Evolutionary conservation across 2,329 filamentous ascomycete genomes (phyloP).

Genomic region (Myotisia sp.): DNA sequence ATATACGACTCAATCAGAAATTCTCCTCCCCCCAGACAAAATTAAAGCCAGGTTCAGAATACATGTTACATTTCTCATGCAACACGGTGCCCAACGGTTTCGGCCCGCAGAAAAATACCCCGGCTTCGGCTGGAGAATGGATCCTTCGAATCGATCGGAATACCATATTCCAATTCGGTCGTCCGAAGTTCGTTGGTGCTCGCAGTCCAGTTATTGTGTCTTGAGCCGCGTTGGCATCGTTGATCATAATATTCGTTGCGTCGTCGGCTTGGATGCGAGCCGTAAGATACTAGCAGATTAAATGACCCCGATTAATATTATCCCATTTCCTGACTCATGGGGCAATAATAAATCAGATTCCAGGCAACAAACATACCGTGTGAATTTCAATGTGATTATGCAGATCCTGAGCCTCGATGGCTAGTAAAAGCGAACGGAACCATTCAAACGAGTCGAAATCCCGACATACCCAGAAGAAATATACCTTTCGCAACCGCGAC

Average conservation of each 20-base stretch:
- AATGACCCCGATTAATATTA: no score
- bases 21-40: conserved; percentile 40
- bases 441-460: conserved; percentile 82
- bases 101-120: conserved; percentile 75
- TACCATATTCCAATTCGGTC: conserved; percentile 83
- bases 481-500: conserved; percentile 68
- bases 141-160: conserved; percentile 72
- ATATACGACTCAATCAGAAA: no score
- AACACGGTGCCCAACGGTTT: conserved; percentile 63
- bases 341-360: background rate
- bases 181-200: conserved; percentile 66
- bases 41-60: conserved; percentile 63
- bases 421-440: conserved; percentile 70
- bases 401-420: conserved; percentile 74
- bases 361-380: conserved; percentile 14
- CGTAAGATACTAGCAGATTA: conserved; percentile 53
- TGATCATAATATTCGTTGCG: conserved; percentile 85
- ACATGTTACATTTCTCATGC: conserved; percentile 78
- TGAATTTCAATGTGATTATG: conserved; percentile 79
- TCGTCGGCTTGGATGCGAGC: conserved; percentile 77
- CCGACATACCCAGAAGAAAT: conserved; percentile 86
- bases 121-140: conserved; percentile 56
- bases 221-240: conserved; percentile 69
- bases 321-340: no score
- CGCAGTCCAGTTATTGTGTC: conserved; percentile 72